Conservation (phyloP, 2,329 filamentous ascomycete genomes). For the Neopestalotiopsis rosae region DNA sequence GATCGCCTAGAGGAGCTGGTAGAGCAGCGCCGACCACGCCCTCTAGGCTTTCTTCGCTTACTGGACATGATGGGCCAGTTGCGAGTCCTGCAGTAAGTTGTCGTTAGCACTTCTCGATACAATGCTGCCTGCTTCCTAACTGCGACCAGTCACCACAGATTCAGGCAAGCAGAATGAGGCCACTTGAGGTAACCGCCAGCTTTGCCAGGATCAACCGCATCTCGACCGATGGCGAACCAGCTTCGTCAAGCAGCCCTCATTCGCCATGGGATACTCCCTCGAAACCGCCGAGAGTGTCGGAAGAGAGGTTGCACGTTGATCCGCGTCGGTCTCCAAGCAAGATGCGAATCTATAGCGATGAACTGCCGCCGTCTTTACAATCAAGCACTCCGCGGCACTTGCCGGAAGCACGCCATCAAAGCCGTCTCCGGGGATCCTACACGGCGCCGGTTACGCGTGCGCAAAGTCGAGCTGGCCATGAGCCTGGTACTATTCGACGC, state of each 20-base stretch:
- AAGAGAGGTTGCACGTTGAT: slow-evolving; percentile 17
- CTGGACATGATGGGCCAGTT: not conserved
- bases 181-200: not conserved
- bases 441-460: slow-evolving; percentile 44
- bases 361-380: slow-evolving; percentile 46
- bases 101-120: not conserved
- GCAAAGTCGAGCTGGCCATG: slow-evolving; percentile 21
- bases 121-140: not conserved
- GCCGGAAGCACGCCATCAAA: slow-evolving; percentile 54
- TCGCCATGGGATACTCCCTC: not conserved
- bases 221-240: slow-evolving; percentile 6
- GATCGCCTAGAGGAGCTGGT: not conserved
- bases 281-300: not conserved
- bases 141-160: not conserved
- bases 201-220: not conserved
- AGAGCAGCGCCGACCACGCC: slow-evolving; percentile 28
- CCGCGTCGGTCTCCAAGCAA: slow-evolving; percentile 25
- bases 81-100: not conserved
- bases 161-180: not conserved
- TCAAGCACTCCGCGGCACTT: slow-evolving; percentile 57
- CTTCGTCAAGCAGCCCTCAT: not conserved
- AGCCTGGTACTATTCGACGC: slow-evolving; percentile 16
- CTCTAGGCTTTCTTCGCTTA: slow-evolving; percentile 29
- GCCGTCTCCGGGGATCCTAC: slow-evolving; percentile 47
- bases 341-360: slow-evolving; percentile 53